phyloP scores from a whole-genome alignment of 2,329 filamentous ascomycete species.

The Trichothecium sympodiale region DNA sequence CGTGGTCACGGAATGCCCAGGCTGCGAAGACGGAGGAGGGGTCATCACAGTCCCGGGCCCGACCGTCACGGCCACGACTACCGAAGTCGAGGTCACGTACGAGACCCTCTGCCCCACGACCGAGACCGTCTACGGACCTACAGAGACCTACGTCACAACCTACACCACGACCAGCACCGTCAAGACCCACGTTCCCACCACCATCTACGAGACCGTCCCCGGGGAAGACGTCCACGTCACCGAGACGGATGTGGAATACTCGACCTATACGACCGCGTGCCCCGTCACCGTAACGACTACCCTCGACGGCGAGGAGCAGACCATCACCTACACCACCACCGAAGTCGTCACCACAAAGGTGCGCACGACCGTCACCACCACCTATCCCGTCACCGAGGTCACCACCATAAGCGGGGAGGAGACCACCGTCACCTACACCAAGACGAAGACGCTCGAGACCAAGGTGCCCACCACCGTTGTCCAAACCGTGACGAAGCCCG shows the following conservation, averaged over 20 bases:
- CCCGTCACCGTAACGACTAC: constrained; percentile 33
- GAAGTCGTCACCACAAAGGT: constrained; percentile 21
- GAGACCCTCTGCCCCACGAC: constrained; percentile 10
- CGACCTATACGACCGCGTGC: constrained; percentile 31
- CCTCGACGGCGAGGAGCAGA: constrained; percentile 24
- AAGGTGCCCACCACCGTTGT: constrained; percentile 22
- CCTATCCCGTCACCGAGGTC: background rate
- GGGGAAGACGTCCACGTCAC: constrained; percentile 23
- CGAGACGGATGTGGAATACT: constrained; percentile 24
- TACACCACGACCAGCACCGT: constrained; percentile 15
- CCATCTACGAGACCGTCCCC: constrained; percentile 21
- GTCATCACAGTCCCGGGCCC: constrained; percentile 25
- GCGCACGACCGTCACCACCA: constrained; percentile 19
- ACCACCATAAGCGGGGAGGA: constrained; percentile 8
- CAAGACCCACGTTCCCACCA: constrained; percentile 19
- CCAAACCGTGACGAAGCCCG: background rate
- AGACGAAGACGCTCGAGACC: constrained; percentile 14
- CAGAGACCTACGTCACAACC: constrained; percentile 17
- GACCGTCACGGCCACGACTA: constrained; percentile 16
- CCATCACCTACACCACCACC: constrained; percentile 25
- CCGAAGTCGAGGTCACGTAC: constrained; percentile 12
- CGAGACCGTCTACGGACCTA: constrained; percentile 22
- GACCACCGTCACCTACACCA: constrained; percentile 14
- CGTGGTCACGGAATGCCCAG: constrained; percentile 27
- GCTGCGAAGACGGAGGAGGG: constrained; percentile 12